Percentiles rank a stretch among this genome's conserved stretches.
Conservation (phyloP, 2,329 filamentous ascomycete species). For the Fusarium sp. region DNA sequence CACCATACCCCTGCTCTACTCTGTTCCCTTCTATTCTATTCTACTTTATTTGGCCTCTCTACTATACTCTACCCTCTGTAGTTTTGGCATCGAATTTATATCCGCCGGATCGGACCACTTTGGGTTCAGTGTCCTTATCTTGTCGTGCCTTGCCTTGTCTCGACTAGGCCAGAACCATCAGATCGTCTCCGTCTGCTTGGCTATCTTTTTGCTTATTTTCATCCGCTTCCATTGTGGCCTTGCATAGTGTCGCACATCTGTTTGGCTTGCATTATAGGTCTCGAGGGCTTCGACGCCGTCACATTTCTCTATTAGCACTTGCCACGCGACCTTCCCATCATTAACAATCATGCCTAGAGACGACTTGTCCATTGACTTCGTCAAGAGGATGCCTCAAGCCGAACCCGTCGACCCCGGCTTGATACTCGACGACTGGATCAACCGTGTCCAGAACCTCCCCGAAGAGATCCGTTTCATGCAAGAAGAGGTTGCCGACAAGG, state of each 20-base stretch:
- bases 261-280: constrained; percentile 37
- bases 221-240: constrained; percentile 29
- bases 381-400: constrained; percentile 73
- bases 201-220: constrained; percentile 27
- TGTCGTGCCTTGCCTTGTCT: constrained; percentile 32
- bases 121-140: constrained; percentile 40
- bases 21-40: background rate
- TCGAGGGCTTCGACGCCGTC: constrained; percentile 40
- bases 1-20: constrained; percentile 39
- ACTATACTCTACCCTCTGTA: constrained; percentile 4
- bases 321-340: constrained; percentile 50
- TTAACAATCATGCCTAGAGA: constrained; percentile 80
- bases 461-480: constrained; percentile 87
- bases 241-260: constrained; percentile 27
- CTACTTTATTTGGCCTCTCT: background rate
- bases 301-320: constrained; percentile 42
- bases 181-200: constrained; percentile 27
- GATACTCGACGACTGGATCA: constrained; percentile 84
- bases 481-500: constrained; percentile 86
- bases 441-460: constrained; percentile 81
- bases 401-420: constrained; percentile 74
- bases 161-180: constrained; percentile 38
- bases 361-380: constrained; percentile 78
- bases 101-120: constrained; percentile 45
- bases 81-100: constrained; percentile 25